These are phyloP conservation scores for Candida michaelii DNA, from an alignment of 805 yeast species.

Conservation along the genomic window DNA sequence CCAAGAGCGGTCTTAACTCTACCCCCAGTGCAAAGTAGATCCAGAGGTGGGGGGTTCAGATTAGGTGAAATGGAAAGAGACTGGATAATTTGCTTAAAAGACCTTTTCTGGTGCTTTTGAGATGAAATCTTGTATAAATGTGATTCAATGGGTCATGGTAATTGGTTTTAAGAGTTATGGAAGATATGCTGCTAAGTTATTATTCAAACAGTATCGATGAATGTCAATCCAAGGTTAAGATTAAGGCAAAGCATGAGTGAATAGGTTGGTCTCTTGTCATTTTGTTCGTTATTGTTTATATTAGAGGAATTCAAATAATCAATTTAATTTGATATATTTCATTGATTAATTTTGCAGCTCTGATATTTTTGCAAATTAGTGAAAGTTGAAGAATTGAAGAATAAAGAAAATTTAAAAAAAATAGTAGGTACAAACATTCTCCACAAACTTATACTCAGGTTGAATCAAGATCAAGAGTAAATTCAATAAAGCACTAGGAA, in stretches of 20 bases:
- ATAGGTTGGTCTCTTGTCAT: background rate
- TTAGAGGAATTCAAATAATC: background rate
- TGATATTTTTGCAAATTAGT: background rate
- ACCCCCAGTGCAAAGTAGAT: constrained; percentile 98
- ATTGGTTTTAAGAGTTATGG: constrained; percentile 96
- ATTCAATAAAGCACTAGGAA: too few relatives aligned
- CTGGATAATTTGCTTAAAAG: constrained; percentile 99
- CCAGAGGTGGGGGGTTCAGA: constrained; percentile 98
- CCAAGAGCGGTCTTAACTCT: constrained; percentile 97
- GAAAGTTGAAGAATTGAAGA: background rate
- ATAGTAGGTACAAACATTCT: background rate
- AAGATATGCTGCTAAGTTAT: constrained; percentile 91
- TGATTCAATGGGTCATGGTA: constrained; percentile 96
- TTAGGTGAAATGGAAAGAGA: constrained; percentile 99
- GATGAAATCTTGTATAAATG: constrained; percentile 90
- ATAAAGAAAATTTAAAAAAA: constrained; percentile 2
- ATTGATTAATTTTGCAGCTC: background rate
- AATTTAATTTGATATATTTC: background rate
- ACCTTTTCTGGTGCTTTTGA: constrained; percentile 96
- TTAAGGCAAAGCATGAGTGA: constrained; percentile 73
- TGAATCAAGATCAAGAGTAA: too few relatives aligned
- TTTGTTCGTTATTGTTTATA: too few relatives aligned
- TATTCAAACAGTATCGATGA: constrained; percentile 98
- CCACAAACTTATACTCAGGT: too few relatives aligned
- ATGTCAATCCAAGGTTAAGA: constrained; percentile 93